phyloP scores from a whole-genome alignment of 257 asterid species.

The Fraxinus anomala region DNA sequence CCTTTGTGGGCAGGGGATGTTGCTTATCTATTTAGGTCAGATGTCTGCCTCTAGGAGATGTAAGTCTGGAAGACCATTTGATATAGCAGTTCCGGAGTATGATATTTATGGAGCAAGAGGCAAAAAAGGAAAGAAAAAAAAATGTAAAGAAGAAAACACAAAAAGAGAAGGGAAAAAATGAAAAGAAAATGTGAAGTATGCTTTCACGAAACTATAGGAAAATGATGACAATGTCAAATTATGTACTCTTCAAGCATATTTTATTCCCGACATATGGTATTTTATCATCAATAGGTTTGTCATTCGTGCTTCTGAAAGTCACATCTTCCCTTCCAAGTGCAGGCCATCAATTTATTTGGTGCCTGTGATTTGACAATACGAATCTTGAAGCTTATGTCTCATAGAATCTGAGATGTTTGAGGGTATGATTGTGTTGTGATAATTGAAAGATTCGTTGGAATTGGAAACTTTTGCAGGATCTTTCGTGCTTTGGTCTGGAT shows the following conservation, averaged over 20 bases:
- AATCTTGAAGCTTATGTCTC: not conserved
- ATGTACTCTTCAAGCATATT: not conserved
- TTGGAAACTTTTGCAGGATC: not conserved
- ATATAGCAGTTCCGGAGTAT: not conserved
- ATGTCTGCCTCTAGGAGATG: not conserved
- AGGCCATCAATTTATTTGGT: not conserved
- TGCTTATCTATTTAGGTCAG: constrained; percentile 4
- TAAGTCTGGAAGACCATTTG: not conserved
- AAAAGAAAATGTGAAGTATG: not conserved
- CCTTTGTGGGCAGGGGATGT: not conserved
- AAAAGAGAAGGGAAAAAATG: constrained; percentile 5
- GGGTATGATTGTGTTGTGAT: not conserved
- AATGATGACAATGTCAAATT: not conserved
- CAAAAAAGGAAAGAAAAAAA: not conserved
- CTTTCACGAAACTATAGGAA: not conserved
- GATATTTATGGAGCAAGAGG: not conserved
- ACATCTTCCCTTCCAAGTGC: not conserved
- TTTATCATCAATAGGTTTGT: not conserved
- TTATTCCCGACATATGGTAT: not conserved
- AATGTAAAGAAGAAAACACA: not conserved
- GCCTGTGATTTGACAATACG: not conserved
- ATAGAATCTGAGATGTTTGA: not conserved
- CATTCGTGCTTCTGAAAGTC: not conserved
- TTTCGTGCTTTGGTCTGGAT: not conserved
- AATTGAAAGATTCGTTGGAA: not conserved